Base-by-base conservation (phyloP, 2,329 filamentous ascomycete species). In the Alternaria gansuensis region DNA sequence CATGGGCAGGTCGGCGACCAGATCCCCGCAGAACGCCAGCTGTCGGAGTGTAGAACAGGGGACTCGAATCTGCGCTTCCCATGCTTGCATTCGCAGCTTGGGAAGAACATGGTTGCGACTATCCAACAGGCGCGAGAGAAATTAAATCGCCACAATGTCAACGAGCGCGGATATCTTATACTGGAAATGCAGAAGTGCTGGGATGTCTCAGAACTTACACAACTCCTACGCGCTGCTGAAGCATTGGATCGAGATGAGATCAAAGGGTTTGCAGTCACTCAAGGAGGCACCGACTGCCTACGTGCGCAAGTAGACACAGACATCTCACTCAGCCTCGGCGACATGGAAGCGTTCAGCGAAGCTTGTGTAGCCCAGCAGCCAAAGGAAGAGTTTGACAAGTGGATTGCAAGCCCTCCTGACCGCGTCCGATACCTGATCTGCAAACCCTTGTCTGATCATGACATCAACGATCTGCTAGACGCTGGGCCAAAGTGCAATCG, bases 41-140 rank as follows among this genome's bases (percentile, higher is more conserved):
- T n/a, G 24, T 43, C 8, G 17, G 40, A 28, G 40, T 14, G 24
- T 43, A 43, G 40, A 43, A 29, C 4, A 43, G 3, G 2, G 10
- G n/a, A 3, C 10, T 81, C 5, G 3, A 29, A 40, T 54, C 50
- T 54, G 5, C 37, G 37, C 2, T 50, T 49, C 31, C 43, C 23
- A 50, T 59, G 29, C 31, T 5, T 11, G 11, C 56, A n/a, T 49
- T 50, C 31, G 28, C 29, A 59, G 43, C 56, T 59, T 21, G 17
- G 50, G 5, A 44, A 50, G 24, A 59, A 59, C 4, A 48, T 59
- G 31, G 56, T 54, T 46, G 9, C n/a, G 3, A 52, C 52, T 26
- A 60, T 60, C 34, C n/a, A 52, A 21, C 2, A 56, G 26, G 52
- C 51, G 17, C 46, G 26, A 33, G 2, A 37, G 0, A 11, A 31